These are phyloP conservation scores for Bretziella fagacearum DNA, from an alignment of 2,329 filamentous ascomycete species.

Conservation along the genomic window DNA sequence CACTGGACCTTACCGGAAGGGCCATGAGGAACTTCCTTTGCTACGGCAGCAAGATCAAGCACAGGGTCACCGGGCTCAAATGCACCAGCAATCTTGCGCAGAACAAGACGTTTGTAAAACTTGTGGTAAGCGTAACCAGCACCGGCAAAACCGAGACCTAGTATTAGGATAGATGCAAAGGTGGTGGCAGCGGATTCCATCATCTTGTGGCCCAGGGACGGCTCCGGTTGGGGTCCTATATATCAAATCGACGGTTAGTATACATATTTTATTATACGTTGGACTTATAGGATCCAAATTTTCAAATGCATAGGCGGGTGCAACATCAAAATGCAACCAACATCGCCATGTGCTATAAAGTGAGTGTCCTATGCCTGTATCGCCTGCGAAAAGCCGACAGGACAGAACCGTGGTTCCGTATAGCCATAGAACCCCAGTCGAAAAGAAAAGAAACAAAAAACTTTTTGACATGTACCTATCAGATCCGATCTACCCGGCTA, in stretches of 20 bases:
- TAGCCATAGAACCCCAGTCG: too few relatives aligned
- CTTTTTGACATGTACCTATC: background rate
- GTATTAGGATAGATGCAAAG: conserved; percentile 53
- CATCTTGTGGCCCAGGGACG: conserved; percentile 41
- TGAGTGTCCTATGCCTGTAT: too few relatives aligned
- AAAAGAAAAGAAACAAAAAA: too few relatives aligned
- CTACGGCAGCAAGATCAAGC: conserved; percentile 57
- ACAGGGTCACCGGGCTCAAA: conserved; percentile 87
- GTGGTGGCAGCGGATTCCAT: conserved; percentile 59
- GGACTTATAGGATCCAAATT: background rate
- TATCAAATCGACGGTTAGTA: background rate
- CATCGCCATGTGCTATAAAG: background rate
- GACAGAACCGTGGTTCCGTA: background rate
- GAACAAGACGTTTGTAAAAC: conserved; percentile 74
- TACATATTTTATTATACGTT: background rate
- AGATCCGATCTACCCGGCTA: background rate
- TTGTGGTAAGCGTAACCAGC: conserved; percentile 66
- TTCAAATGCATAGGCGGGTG: background rate
- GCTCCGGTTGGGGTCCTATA: conserved; percentile 17
- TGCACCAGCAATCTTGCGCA: conserved; percentile 84
- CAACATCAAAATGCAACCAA: background rate
- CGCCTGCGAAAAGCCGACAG: background rate
- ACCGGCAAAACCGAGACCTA: conserved; percentile 45
- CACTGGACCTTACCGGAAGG: conserved; percentile 37
- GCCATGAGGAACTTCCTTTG: conserved; percentile 35